Evolutionary conservation across 495 filamentous ascomycete species (phyloP).

Genomic region (Penicillium dipodomyicola): DNA sequence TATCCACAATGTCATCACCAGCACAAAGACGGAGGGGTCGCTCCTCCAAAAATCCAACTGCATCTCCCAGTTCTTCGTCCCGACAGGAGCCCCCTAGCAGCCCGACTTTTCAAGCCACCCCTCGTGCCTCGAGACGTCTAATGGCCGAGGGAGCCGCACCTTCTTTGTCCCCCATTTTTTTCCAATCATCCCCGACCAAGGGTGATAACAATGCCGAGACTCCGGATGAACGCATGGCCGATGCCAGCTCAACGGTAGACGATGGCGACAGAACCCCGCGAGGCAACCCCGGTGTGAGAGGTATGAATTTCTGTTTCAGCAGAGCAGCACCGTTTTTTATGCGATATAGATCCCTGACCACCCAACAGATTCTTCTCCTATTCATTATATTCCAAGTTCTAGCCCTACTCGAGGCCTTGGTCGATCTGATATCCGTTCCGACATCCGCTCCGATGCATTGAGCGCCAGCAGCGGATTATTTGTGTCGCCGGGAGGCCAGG

Average conservation of each 20-base stretch:
- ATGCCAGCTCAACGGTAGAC: constrained; percentile 59
- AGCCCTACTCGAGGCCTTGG: constrained; percentile 60
- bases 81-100: constrained; percentile 42
- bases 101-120: constrained; percentile 41
- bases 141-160: constrained; percentile 39
- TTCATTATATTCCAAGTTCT: constrained; percentile 83
- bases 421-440: constrained; percentile 49
- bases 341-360: constrained; percentile 6
- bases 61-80: constrained; percentile 45
- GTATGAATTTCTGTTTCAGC: constrained; percentile 42
- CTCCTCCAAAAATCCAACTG: constrained; percentile 40
- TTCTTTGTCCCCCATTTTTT: constrained; percentile 81
- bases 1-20: constrained; percentile 48
- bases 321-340: not conserved
- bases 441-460: constrained; percentile 55
- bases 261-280: constrained; percentile 73
- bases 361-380: constrained; percentile 76
- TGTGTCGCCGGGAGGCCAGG: constrained; percentile 60
- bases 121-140: constrained; percentile 45
- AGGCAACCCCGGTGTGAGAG: constrained; percentile 62
- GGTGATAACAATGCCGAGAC: constrained; percentile 56
- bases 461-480: constrained; percentile 87
- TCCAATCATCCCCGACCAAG: constrained; percentile 70
- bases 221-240: constrained; percentile 49
- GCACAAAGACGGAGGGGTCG: constrained; percentile 43